phyloP scores from a whole-genome alignment of 176 grass and related monocot species.

The Luzula sylvatica region DNA sequence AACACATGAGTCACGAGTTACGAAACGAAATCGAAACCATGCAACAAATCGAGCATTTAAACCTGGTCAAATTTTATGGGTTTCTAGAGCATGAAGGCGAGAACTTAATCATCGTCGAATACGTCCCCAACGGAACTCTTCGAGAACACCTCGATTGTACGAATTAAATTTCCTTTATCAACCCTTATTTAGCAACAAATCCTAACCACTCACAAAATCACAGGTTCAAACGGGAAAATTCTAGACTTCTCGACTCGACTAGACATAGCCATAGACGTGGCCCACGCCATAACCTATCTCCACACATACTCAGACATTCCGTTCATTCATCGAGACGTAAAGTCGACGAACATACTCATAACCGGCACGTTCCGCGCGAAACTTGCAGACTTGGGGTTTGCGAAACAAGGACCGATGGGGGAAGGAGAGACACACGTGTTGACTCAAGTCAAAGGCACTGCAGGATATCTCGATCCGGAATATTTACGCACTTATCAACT shows the following conservation, averaged over 20 bases:
- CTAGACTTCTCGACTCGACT: slow-evolving; percentile 46
- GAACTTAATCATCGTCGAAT: slow-evolving; percentile 69
- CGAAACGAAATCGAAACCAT: slow-evolving; percentile 66
- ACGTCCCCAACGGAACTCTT: slow-evolving; percentile 74
- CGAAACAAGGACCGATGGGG: slow-evolving; percentile 44
- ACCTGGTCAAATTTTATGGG: slow-evolving; percentile 75
- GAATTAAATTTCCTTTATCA: background rate
- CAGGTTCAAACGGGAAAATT: slow-evolving; percentile 52
- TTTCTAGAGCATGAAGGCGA: slow-evolving; percentile 65
- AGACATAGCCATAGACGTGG: slow-evolving; percentile 79
- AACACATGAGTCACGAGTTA: slow-evolving; percentile 34
- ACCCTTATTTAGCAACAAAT: background rate
- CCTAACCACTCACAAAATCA: slow-evolving; percentile 21
- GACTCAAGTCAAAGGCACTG: slow-evolving; percentile 77
- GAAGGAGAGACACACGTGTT: slow-evolving; percentile 29
- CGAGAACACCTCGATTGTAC: slow-evolving; percentile 80
- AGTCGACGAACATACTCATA: slow-evolving; percentile 76
- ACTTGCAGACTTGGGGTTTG: slow-evolving; percentile 68
- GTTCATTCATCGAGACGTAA: slow-evolving; percentile 77
- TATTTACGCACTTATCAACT: slow-evolving; percentile 68
- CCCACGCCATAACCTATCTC: slow-evolving; percentile 86
- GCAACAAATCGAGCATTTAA: slow-evolving; percentile 63
- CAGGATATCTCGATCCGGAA: slow-evolving; percentile 63
- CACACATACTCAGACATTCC: slow-evolving; percentile 86
- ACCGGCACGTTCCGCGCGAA: slow-evolving; percentile 33